phyloP scores from a whole-genome alignment of 2,329 filamentous ascomycete species.

The Venturia pyrina region DNA sequence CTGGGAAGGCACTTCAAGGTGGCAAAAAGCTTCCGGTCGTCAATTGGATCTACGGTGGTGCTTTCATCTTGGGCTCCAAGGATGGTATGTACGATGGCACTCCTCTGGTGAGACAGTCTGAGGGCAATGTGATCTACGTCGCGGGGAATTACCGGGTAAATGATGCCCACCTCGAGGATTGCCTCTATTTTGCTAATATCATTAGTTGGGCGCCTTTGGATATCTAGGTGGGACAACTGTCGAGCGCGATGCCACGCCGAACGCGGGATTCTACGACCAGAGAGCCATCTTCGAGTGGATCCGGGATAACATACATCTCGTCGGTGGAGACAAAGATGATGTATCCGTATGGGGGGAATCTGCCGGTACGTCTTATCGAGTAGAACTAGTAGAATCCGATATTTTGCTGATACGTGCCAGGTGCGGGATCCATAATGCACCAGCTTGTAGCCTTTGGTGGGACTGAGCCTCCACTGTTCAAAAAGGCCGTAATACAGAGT shows the following conservation, averaged over 20 bases:
- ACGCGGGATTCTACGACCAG: slow-evolving; percentile 31
- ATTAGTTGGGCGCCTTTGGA: slow-evolving; percentile 29
- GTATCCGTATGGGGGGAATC: slow-evolving; percentile 44
- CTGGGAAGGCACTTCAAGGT: slow-evolving; percentile 25
- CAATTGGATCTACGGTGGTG: slow-evolving; percentile 10
- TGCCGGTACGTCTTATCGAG: slow-evolving; percentile 39
- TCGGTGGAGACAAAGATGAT: slow-evolving; percentile 36
- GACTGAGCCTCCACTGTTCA: slow-evolving; percentile 34
- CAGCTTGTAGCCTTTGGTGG: slow-evolving; percentile 39
- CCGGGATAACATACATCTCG: slow-evolving; percentile 33
- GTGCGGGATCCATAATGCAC: slow-evolving; percentile 41
- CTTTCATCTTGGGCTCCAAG: slow-evolving; percentile 7
- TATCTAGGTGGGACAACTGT: slow-evolving; percentile 39
- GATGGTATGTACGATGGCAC: slow-evolving; percentile 10
- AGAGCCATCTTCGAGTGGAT: slow-evolving; percentile 40
- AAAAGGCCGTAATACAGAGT: slow-evolving; percentile 24
- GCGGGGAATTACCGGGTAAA: slow-evolving; percentile 37
- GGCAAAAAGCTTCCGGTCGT: slow-evolving; percentile 6
- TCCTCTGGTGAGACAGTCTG: slow-evolving; percentile 14
- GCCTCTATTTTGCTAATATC: background rate
- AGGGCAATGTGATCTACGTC: slow-evolving; percentile 36
- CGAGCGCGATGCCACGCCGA: slow-evolving; percentile 33
- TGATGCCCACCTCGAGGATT: background rate
- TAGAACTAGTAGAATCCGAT: slow-evolving; percentile 29
- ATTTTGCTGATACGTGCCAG: background rate